These are phyloP conservation scores for Cantharellus anzutake DNA, from an alignment of 768 basidiomycete species.

Conservation along the genomic window DNA sequence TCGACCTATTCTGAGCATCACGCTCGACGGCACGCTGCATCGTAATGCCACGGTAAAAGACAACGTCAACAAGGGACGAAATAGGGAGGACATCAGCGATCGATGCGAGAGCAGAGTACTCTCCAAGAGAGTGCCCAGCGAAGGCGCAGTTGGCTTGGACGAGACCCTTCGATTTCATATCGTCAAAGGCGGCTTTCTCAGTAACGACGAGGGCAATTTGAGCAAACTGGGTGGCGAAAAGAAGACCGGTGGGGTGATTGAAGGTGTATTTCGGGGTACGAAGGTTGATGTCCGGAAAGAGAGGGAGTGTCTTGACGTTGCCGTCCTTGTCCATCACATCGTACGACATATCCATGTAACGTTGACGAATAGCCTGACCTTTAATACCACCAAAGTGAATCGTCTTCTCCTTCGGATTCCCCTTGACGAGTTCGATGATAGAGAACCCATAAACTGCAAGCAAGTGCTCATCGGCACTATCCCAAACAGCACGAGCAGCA, in stretches of 20 bases:
- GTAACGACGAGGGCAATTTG: constrained; percentile 97
- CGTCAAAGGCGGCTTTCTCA: constrained; percentile 96
- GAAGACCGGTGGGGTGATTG: constrained; percentile 83
- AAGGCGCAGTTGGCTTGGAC: constrained; percentile 86
- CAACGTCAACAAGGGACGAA: constrained; percentile 88
- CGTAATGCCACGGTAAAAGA: constrained; percentile 98
- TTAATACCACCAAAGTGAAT: constrained; percentile 99
- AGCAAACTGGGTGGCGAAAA: constrained; percentile 96
- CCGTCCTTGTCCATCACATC: constrained; percentile 95
- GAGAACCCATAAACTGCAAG: constrained; percentile 95
- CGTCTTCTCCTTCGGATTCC: constrained; percentile 95
- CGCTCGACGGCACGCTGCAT: constrained; percentile 99
- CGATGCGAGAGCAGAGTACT: constrained; percentile 95
- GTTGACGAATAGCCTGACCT: constrained; percentile 90
- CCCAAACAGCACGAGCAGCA: constrained; percentile 94
- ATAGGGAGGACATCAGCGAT: constrained; percentile 94
- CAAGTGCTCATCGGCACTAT: constrained; percentile 83
- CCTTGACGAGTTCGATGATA: constrained; percentile 95
- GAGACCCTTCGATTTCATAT: constrained; percentile 91
- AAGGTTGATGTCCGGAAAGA: constrained; percentile 88
- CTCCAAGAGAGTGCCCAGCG: constrained; percentile 94
- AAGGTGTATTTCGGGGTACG: constrained; percentile 97
- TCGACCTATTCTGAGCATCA: constrained; percentile 78
- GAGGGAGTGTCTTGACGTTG: constrained; percentile 83
- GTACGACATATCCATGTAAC: constrained; percentile 99